Evolutionary conservation across 306 rosid species (phyloP), one percentile per base, ranked within the genome.

Genomic region (Corylus americana): DNA sequence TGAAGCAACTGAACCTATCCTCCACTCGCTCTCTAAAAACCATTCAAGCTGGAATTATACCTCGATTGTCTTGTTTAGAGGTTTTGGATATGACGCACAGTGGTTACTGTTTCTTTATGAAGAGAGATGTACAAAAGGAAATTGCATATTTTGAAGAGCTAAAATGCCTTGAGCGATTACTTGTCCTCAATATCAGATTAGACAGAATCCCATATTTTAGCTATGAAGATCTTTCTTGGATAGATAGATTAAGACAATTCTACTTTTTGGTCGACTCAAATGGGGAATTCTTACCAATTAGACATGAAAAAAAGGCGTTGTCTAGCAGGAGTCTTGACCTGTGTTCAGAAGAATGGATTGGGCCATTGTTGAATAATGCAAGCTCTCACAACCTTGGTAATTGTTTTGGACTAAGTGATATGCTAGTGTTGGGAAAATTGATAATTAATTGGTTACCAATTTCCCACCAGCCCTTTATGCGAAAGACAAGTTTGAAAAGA

Each of bases 81-180:
- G 58, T 35, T 66, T 57, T 79, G 16, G 50, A 64, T 53, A 39
- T 79, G 78, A 39, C 73, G n/a, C 50, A 27, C 62, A 71, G 77
- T 49, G 42, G 54, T 8, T 78, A 58, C 22, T 0, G 0, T 4
- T 31, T 31, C 1, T 7, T 4, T 11, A 9, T 35, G 70, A 64
- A 64, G 70, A 18, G 47, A 0, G 22, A 27, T 3, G 11, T 2
- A 31, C 20, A 17, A 25, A 1, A 22, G 17, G 39, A 44, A 73
- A n/a, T 5, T 12, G 12, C 78, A 67, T 39, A 70, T 42, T 74
- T 80, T 80, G 79, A 67, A 54, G 83, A 74, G 54, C 59, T 80
- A 1, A 4, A 31, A 44, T 27, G 39, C 25, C 50, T 74, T 11
- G 61, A 13, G 49, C 17, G 27, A 11, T 67, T 79, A 8, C 42